A percentile compares a stretch with the other conserved stretches of the same genome.
Conservation (phyloP, 306 rosid species). For the Cicer chorassanicum region DNA sequence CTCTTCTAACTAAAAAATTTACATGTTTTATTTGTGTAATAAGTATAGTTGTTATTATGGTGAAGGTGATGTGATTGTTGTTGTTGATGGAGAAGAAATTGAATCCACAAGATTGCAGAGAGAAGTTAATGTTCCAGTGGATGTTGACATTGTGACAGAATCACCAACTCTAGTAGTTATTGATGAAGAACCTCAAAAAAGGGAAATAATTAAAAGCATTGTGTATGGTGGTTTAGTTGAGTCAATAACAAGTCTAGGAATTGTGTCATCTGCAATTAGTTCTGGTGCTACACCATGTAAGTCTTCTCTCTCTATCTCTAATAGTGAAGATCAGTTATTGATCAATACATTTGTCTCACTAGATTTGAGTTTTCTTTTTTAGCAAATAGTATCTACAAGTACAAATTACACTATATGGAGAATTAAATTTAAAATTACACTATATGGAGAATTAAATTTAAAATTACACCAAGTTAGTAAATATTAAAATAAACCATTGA, state of each 20-base stretch:
- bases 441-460: no score
- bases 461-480: no score
- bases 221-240: conserved; percentile 81
- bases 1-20: neutral
- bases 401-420: no score
- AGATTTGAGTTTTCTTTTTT: neutral
- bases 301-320: neutral
- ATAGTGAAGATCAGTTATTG: conserved; percentile 13
- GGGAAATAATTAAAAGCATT: conserved; percentile 69
- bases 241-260: conserved; percentile 76
- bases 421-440: no score
- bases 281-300: conserved; percentile 69
- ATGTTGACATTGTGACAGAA: conserved; percentile 32
- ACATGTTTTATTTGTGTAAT: conserved; percentile 14
- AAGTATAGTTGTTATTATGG: conserved; percentile 16
- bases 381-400: no score
- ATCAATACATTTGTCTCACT: neutral
- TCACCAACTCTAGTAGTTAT: neutral
- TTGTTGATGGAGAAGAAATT: conserved; percentile 28
- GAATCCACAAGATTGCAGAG: conserved; percentile 25
- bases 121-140: conserved; percentile 30
- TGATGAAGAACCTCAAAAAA: conserved; percentile 41
- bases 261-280: conserved; percentile 83
- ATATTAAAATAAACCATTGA: no score
- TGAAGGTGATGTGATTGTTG: conserved; percentile 46